A percentile compares a stretch with the other conserved stretches of the same genome.
phyloP scores from a whole-genome alignment of 257 asterid genomes.

The Solanum sitiens region DNA sequence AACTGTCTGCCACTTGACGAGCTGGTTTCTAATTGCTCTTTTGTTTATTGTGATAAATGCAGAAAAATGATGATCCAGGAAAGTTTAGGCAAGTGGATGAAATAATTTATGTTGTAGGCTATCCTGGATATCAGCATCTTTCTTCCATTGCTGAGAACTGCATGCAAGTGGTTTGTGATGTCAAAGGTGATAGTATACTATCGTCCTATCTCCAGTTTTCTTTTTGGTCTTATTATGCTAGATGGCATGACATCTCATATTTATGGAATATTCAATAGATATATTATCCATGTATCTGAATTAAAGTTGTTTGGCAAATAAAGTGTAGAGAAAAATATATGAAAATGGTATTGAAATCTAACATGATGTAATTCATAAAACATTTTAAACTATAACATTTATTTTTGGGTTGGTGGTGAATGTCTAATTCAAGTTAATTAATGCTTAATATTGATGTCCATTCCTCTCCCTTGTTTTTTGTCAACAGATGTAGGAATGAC shows the following conservation, averaged over 20 bases:
- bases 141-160: conserved; percentile 54
- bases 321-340: background rate
- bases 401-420: background rate
- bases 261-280: background rate
- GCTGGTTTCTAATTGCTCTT: background rate
- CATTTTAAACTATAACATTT: background rate
- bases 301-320: background rate
- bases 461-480: background rate
- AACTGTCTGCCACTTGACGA: background rate
- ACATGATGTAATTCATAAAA: background rate
- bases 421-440: background rate
- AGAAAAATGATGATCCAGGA: conserved; percentile 81
- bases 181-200: conserved; percentile 46
- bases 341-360: background rate
- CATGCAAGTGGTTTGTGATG: conserved; percentile 88
- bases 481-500: conserved; percentile 63
- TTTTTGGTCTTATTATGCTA: background rate
- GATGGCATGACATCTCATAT: background rate
- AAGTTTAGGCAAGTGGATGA: conserved; percentile 93
- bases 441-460: background rate
- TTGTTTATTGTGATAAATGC: conserved; percentile 12
- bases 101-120: conserved; percentile 55
- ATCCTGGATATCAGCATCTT: conserved; percentile 66
- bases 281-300: background rate
- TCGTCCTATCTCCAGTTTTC: background rate